Percentiles rank a stretch among this genome's conserved stretches.
Evolutionary conservation across 2,329 filamentous ascomycete genomes (phyloP).

Genomic region (Colletotrichum sp.): DNA sequence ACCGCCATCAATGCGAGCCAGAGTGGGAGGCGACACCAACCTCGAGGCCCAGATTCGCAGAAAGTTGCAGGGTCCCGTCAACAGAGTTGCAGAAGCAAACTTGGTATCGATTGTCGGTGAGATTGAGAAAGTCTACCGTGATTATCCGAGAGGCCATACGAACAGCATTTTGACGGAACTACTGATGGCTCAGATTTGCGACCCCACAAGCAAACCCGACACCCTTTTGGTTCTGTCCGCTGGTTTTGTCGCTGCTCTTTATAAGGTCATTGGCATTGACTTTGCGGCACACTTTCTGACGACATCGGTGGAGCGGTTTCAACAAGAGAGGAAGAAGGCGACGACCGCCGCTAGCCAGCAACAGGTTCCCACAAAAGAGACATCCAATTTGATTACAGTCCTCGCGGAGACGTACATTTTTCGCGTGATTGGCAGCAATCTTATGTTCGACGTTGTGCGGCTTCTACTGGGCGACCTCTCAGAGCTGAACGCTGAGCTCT

Average conservation of each 20-base stretch:
- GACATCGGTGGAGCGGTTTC: conserved; percentile 77
- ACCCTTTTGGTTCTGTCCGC: conserved; percentile 91
- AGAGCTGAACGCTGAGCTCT: conserved; percentile 86
- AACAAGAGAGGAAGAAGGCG: conserved; percentile 62
- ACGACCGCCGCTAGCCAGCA: conserved; percentile 34
- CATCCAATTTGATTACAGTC: conserved; percentile 80
- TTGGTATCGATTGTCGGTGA: conserved; percentile 83
- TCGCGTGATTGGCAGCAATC: conserved; percentile 79
- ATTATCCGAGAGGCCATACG: conserved; percentile 86
- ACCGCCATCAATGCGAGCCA: conserved; percentile 80
- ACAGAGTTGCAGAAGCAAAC: conserved; percentile 91
- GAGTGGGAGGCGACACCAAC: conserved; percentile 68
- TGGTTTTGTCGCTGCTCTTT: conserved; percentile 86
- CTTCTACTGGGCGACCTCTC: conserved; percentile 76
- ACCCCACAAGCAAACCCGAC: conserved; percentile 79
- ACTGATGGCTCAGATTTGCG: conserved; percentile 79
- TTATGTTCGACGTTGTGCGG: conserved; percentile 91
- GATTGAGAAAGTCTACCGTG: conserved; percentile 82
- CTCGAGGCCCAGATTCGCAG: conserved; percentile 72
- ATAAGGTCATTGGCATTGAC: conserved; percentile 85
- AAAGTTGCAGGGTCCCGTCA: conserved; percentile 87
- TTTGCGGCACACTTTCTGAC: conserved; percentile 89
- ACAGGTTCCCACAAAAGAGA: conserved; percentile 56
- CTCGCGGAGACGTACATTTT: conserved; percentile 92
- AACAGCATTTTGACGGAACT: conserved; percentile 81